These are phyloP conservation scores for Suillus clintonianus DNA, from an alignment of 768 basidiomycete species.

Conservation along the genomic window DNA sequence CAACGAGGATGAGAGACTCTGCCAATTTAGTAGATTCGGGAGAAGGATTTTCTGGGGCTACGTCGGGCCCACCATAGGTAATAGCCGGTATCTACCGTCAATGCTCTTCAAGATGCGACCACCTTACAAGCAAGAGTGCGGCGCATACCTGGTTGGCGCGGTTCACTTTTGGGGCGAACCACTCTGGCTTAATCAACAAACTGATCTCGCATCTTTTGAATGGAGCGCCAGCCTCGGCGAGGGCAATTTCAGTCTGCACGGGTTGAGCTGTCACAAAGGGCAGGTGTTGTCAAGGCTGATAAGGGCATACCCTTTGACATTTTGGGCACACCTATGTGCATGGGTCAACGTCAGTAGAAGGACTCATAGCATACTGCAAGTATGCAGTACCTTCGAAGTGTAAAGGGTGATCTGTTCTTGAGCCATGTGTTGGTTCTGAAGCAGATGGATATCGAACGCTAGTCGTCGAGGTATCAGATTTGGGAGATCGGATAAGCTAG, in stretches of 20 bases:
- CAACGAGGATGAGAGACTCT: constrained; percentile 66
- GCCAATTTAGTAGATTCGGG: constrained; percentile 60
- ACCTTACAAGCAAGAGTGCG: neutral
- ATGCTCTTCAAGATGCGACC: neutral
- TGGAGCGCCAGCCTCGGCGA: constrained; percentile 49
- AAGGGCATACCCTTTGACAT: constrained; percentile 50
- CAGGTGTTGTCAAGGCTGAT: neutral
- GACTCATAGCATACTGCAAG: neutral
- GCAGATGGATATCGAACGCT: neutral
- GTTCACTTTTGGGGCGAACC: constrained; percentile 68
- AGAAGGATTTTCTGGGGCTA: constrained; percentile 56
- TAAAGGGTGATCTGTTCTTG: constrained; percentile 44
- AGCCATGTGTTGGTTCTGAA: neutral
- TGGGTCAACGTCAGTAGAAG: neutral
- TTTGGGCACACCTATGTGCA: constrained; percentile 54
- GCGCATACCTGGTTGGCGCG: constrained; percentile 59
- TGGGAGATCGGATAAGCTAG: neutral
- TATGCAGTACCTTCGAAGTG: constrained; percentile 42
- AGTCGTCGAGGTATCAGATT: neutral
- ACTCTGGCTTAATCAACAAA: constrained; percentile 64
- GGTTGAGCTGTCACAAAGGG: neutral
- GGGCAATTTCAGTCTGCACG: constrained; percentile 56
- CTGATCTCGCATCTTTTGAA: constrained; percentile 60
- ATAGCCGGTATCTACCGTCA: constrained; percentile 54
- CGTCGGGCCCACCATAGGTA: constrained; percentile 60